Evolutionary conservation across 106 monocot species (phyloP).

Genomic region (Gastrodia elata): DNA sequence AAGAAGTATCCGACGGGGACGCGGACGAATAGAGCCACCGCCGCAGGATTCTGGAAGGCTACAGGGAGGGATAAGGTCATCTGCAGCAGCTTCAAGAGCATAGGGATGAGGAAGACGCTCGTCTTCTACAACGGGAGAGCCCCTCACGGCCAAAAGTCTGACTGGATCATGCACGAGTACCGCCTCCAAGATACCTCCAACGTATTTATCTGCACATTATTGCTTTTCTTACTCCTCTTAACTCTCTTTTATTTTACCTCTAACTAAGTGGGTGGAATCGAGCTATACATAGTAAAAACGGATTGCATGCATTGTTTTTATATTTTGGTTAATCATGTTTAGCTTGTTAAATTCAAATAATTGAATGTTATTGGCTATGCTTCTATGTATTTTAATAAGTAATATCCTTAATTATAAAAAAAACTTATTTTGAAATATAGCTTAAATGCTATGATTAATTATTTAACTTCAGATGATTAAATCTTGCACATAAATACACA

Average conservation of each 20-base stretch:
- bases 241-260: no score
- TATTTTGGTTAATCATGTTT: no score
- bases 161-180: constrained; percentile 99
- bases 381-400: no score
- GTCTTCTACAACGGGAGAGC: constrained; percentile 95
- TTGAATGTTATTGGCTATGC: no score
- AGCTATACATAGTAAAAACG: no score
- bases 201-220: constrained; percentile 8
- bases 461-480: background rate
- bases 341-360: no score
- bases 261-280: no score
- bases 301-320: no score
- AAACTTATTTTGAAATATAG: no score
- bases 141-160: constrained; percentile 88
- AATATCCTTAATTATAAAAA: no score
- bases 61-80: constrained; percentile 94
- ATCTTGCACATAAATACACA: background rate
- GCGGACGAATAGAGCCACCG: constrained; percentile 81
- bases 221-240: no score
- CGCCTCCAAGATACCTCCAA: constrained; percentile 49
- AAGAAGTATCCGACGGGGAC: constrained; percentile 98
- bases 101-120: constrained; percentile 95
- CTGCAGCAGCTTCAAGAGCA: constrained; percentile 49
- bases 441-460: background rate
- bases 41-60: constrained; percentile 97